Percentiles rank a stretch among this genome's conserved stretches.
These are phyloP conservation scores for Microdochium bolleyi DNA, from an alignment of 2,329 filamentous ascomycete genomes.

Conservation along the genomic window DNA sequence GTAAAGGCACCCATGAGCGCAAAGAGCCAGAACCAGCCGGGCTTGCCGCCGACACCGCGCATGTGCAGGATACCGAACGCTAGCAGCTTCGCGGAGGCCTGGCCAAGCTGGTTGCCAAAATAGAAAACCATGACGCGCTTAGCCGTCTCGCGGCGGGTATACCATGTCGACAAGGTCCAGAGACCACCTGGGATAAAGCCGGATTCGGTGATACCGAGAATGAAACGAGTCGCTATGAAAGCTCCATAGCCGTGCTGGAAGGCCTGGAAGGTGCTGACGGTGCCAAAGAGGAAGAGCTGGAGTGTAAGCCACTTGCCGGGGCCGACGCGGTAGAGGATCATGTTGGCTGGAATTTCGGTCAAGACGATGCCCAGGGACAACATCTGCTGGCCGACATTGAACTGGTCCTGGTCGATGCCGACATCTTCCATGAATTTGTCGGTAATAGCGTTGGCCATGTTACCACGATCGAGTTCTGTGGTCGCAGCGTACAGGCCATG, in stretches of 20 bases:
- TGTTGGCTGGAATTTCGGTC: slow-evolving; percentile 43
- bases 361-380: slow-evolving; percentile 39
- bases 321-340: slow-evolving; percentile 35
- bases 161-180: slow-evolving; percentile 46
- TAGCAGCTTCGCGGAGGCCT: slow-evolving; percentile 30
- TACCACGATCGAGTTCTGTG: slow-evolving; percentile 38
- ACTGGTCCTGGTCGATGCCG: slow-evolving; percentile 38
- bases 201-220: slow-evolving; percentile 44
- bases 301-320: slow-evolving; percentile 45
- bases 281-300: slow-evolving; percentile 44
- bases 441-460: slow-evolving; percentile 40
- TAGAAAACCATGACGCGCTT: slow-evolving; percentile 47
- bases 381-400: slow-evolving; percentile 43
- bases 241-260: slow-evolving; percentile 37
- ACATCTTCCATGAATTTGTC: slow-evolving; percentile 40
- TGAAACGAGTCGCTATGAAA: slow-evolving; percentile 40
- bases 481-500: neutral
- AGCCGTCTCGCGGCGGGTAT: slow-evolving; percentile 41
- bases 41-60: slow-evolving; percentile 33
- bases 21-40: slow-evolving; percentile 53
- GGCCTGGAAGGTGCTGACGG: slow-evolving; percentile 45
- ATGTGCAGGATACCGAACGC: slow-evolving; percentile 41
- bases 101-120: slow-evolving; percentile 45
- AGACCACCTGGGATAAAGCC: slow-evolving; percentile 46
- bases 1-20: slow-evolving; percentile 44